Base-by-base conservation (phyloP, 768 basidiomycete species). In the Pisolithus microcarpus region DNA sequence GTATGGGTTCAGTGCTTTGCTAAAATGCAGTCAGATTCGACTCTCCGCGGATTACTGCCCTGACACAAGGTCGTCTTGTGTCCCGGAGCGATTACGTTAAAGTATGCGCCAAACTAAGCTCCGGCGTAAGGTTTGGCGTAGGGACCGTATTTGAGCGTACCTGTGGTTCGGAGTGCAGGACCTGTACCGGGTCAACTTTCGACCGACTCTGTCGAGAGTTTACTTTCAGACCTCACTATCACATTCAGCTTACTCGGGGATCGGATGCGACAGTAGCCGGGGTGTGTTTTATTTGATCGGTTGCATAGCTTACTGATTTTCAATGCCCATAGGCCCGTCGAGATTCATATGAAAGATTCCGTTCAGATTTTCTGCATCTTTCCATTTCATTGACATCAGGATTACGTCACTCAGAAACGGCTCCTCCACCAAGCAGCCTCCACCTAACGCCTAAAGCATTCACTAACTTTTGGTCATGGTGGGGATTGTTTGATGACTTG, bases 381-480 rank as follows among this genome's bases (percentile, higher is more conserved):
- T 92, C 92, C 0, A 76, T 92, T 38, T 96, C 94, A 2, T 70
- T 96, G 57, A 78, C 79, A 23, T 86, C 87, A 2, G 84, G 84
- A 7, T 71, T 81, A 19, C 69, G 19, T 68, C 63, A 56, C 36
- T 56, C 65, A 38, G 66, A 61, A 42, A 48, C 49, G 34, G 36
- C 43, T 16, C 64, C 58, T 55, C 56, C 67, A 34, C 71, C 78
- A 31, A 94, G 84, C 68, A 88, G 79, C 57, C 70, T 97, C 49
- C 87, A 98, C 66, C 78, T 95, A 30, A 89, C 86, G 2, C 91
- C 93, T 0, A 84, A 85, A 56, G 75, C 81, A 2, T 92, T 91
- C 59, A 75, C 88, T 2, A 89, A 92, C 65, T 98, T 98, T 70
- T 90, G 86, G 79, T 78, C 85, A 1, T 96, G 93, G 94, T 94